Base-by-base conservation (phyloP, 2,329 filamentous ascomycete genomes). In the Xylaria sp. region DNA sequence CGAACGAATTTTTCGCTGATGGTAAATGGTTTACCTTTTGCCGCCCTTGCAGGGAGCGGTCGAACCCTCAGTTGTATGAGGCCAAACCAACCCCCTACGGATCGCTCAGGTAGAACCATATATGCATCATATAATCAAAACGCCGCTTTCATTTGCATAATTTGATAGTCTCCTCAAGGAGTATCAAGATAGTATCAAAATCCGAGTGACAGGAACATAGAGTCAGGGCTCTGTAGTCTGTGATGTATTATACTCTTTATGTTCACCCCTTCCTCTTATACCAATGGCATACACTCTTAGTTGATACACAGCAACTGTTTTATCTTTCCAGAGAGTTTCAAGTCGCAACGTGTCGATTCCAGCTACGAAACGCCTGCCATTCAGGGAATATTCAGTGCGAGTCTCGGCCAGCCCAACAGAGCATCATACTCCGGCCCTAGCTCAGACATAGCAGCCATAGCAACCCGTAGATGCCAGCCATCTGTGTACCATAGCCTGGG, bases 401-500 rank as follows among this genome's bases (percentile, higher is more conserved):
- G 24, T 4, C n/a, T 30, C 14, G 71, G 67, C 32, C 67, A 70
- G 54, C 68, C 69, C 11, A 73, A 63, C 9, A 69, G 12, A 27
- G 32, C 24, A 54, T 2, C 24, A 50, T 68, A 62, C 8, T 54
- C 51, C 11, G 62, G 30, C 12, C 53, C 71, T 3, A 75, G 48
- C 12, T 71, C 21, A 27, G 60, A 42, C 67, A 74, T 73, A 8
- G 69, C 74, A 50, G 61, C 64, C 19, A n/a, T 2, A 9, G 69
- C 69, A 56, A 73, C 65, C 24, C 71, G 64, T 21, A 58, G 64
- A 24, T 72, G 69, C 75, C 74, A 76, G 12, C 68, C 68, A 36
- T 72, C 58, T 50, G 69, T 65, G 45, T 73, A 76, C 73, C 75
- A 76, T 7, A 72, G 64, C 19, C 53, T 71, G 12, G 73, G 74